A percentile compares a stretch with the other conserved stretches of the same genome.
These are phyloP conservation scores for Petrea volubilis DNA, from an alignment of 257 asterid species.

Conservation along the genomic window DNA sequence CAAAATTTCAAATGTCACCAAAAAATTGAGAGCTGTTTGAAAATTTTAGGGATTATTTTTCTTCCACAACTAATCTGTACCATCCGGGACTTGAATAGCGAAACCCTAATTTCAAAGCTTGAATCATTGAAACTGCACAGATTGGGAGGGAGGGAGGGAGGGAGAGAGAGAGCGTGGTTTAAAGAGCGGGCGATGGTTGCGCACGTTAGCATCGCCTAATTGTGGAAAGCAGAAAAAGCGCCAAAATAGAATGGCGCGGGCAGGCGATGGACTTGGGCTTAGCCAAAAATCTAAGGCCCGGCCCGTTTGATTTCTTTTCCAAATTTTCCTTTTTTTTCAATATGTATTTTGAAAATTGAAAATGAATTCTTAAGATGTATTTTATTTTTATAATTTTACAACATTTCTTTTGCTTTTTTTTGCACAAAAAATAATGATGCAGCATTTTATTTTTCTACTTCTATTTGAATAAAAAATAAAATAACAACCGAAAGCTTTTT, in stretches of 20 bases:
- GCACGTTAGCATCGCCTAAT: constrained; percentile 15
- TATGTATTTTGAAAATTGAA: no score
- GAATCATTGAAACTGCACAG: constrained; percentile 43
- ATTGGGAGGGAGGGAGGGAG: constrained; percentile 24
- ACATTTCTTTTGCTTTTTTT: no score
- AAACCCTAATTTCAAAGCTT: constrained; percentile 50
- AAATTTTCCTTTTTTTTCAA: not conserved
- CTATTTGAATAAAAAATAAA: no score
- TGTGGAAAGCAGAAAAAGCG: constrained; percentile 15
- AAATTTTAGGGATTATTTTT: not conserved
- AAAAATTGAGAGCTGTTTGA: not conserved
- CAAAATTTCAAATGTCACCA: constrained; percentile 24
- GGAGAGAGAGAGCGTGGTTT: constrained; percentile 26
- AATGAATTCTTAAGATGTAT: no score
- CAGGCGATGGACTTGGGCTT: not conserved
- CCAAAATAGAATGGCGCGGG: constrained; percentile 25
- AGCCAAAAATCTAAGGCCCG: not conserved
- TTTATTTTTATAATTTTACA: no score
- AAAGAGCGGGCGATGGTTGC: constrained; percentile 17
- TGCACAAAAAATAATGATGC: no score
- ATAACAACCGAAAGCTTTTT: no score
- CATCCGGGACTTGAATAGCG: constrained; percentile 30
- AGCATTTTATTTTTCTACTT: no score
- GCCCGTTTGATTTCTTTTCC: not conserved
- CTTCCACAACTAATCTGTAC: constrained; percentile 14